phyloP scores from a whole-genome alignment of 176 grass and related monocot genomes.

The Tillandsia fasciculata region DNA sequence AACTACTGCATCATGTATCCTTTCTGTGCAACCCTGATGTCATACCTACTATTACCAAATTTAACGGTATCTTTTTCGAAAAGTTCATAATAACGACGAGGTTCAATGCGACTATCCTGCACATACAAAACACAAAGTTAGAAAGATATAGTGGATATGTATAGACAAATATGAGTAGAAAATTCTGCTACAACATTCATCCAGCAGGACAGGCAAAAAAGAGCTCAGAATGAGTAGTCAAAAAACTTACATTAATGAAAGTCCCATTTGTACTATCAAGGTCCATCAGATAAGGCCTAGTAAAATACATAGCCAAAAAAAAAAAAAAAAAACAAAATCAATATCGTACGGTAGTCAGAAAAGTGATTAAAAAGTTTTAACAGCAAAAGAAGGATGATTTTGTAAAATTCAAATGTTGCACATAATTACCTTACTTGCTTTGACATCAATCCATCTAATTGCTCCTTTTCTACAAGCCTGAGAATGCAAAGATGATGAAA shows the following conservation, averaged over 20 bases:
- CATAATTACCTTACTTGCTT: constrained; percentile 66
- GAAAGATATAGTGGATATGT: not conserved
- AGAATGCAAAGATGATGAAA: constrained; percentile 14
- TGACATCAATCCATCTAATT: constrained; percentile 74
- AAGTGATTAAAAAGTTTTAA: not conserved
- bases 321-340: constrained; percentile 10
- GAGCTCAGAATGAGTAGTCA: constrained; percentile 5
- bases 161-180: not conserved
- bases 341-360: not conserved
- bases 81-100: constrained; percentile 85
- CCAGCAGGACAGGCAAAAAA: not conserved
- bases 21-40: constrained; percentile 2
- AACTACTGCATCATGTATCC: not conserved
- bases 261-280: constrained; percentile 91
- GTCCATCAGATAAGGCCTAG: constrained; percentile 90
- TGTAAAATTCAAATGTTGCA: not conserved
- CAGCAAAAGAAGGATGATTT: not conserved
- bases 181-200: not conserved
- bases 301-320: constrained; percentile 14
- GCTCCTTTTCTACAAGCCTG: constrained; percentile 90
- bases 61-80: constrained; percentile 92
- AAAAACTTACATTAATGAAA: constrained; percentile 77
- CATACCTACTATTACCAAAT: constrained; percentile 96
- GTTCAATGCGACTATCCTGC: constrained; percentile 75
- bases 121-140: constrained; percentile 9